Evolutionary conservation across 331 rosid species (phyloP), one percentile per base, ranked within the genome.

Genomic region (Rhamnella rubrinervis): DNA sequence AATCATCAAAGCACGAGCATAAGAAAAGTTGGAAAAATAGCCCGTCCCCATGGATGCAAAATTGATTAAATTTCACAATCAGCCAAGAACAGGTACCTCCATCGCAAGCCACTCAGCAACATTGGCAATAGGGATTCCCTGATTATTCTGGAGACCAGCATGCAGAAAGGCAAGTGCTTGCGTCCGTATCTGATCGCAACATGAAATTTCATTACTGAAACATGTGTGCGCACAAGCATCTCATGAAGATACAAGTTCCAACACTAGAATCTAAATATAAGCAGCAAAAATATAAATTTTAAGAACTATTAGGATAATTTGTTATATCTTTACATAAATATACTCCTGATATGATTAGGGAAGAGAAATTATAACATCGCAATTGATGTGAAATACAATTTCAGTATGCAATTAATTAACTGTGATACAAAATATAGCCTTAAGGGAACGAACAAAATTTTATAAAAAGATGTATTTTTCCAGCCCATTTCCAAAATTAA

Each of bases 111-210:
- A 95, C 62, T 81, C 75, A 61, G 96, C 80, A 82, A 72, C 88
- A 74, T 84, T 95, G 31, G 83, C 63, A 73, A 95, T 72, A 35
- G 99, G 99, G 37, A 95, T 83, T 41, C 99, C 99, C 80, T 91
- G 97, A 77, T 81, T 91, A 82, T 89, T 87, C 84, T 79, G 97
- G 35, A 95, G 85, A 77, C 97, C 97, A 71, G 90, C 80, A 69
- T 91, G 99, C 66, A 95, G 76, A 78, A 95, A 91, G 76, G 99
- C 99, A 72, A 95, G 97, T 57, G 99, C 99, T 83, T 87, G 97
- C 50, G 97, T 85, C 39, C 96, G 91, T 73, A 95, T 76, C 99
- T 91, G 85, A 73, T 76, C 50, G 75, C 80, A 78, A 59, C 59
- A 76, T 26, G 3, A 62, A 31, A 69, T 59, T 68, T 61, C 44